Percentiles rank a stretch among this genome's conserved stretches.
Evolutionary conservation across 208 protist species (phyloP).

Genomic region (Leishmania amazonensis): DNA sequence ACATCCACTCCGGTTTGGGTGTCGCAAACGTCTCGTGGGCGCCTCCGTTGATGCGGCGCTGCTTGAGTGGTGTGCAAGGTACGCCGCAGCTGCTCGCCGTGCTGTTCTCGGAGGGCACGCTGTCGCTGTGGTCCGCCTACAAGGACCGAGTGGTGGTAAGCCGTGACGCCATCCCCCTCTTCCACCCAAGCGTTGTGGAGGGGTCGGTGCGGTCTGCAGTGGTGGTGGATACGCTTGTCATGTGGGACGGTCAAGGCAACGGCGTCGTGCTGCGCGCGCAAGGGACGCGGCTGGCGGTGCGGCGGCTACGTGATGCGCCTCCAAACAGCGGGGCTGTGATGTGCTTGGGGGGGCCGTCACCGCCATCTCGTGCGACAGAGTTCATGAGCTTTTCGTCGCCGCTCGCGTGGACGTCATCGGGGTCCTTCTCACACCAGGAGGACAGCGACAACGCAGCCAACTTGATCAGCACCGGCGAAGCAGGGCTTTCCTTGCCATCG

Average conservation of each 20-base stretch:
- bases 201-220: constrained; percentile 41
- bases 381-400: constrained; percentile 32
- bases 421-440: constrained; percentile 5
- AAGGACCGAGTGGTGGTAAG: constrained; percentile 74
- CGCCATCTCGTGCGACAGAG: constrained; percentile 15
- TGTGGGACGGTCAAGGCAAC: constrained; percentile 52
- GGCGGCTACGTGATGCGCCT: constrained; percentile 37
- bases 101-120: constrained; percentile 68
- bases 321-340: constrained; percentile 29
- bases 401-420: constrained; percentile 8
- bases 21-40: constrained; percentile 81
- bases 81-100: constrained; percentile 72
- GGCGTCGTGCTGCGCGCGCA: constrained; percentile 38
- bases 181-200: constrained; percentile 34
- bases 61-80: constrained; percentile 61
- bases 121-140: constrained; percentile 83
- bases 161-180: constrained; percentile 56
- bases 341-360: constrained; percentile 23
- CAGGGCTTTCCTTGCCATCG: background rate
- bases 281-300: constrained; percentile 30
- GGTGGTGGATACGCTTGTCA: constrained; percentile 39
- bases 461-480: background rate
- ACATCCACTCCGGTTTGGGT: constrained; percentile 70
- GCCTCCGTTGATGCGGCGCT: constrained; percentile 54
- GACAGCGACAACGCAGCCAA: background rate